These are phyloP conservation scores for Candida sonorensis DNA, from an alignment of 805 yeast genomes.

Conservation along the genomic window DNA sequence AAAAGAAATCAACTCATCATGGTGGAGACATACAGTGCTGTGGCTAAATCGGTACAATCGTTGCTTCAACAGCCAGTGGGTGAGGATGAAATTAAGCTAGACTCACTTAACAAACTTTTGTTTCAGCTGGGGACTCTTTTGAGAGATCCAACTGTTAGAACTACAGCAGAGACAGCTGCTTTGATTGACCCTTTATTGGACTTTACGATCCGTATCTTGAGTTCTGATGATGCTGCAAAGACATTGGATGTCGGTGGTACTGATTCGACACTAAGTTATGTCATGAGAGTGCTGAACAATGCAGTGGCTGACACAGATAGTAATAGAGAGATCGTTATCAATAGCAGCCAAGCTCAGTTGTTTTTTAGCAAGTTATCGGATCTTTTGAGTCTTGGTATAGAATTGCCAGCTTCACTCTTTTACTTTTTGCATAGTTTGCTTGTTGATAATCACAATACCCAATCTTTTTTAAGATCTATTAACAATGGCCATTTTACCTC, in stretches of 20 bases:
- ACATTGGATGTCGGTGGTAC: too few relatives aligned
- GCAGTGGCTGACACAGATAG: slow-evolving; percentile 11
- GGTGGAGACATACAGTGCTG: too few relatives aligned
- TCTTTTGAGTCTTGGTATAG: not conserved
- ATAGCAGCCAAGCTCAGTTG: not conserved
- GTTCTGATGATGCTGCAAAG: too few relatives aligned
- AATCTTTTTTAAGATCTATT: too few relatives aligned
- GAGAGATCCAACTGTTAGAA: not conserved
- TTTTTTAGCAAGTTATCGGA: not conserved
- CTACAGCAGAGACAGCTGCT: not conserved
- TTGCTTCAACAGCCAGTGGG: too few relatives aligned
- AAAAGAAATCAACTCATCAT: too few relatives aligned
- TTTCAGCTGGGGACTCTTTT: not conserved
- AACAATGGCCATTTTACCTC: too few relatives aligned
- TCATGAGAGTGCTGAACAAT: slow-evolving; percentile 9
- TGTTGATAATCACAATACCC: not conserved
- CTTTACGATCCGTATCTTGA: not conserved
- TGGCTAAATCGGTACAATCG: too few relatives aligned
- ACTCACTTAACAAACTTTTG: too few relatives aligned
- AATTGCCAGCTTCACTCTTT: not conserved
- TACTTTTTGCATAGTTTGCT: not conserved
- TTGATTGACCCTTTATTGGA: not conserved
- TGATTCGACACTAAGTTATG: too few relatives aligned
- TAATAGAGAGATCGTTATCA: slow-evolving; percentile 5
- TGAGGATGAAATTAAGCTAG: too few relatives aligned